These are phyloP conservation scores for Suillus sp. DNA, from an alignment of 768 basidiomycete genomes.

Conservation along the genomic window DNA sequence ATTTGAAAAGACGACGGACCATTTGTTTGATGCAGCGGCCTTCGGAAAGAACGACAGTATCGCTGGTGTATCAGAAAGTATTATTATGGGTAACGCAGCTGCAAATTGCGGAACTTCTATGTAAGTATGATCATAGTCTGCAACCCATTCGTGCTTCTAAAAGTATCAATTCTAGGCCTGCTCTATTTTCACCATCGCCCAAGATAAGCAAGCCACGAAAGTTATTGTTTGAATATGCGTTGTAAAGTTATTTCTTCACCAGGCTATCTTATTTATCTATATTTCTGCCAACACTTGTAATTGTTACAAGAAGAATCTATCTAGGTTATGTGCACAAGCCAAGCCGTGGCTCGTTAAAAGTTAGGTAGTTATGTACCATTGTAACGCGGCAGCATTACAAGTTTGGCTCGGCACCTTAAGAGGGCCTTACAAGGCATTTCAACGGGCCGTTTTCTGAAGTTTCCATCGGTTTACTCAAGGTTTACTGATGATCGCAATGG, in stretches of 20 bases:
- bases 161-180: constrained; percentile 31
- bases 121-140: constrained; percentile 46
- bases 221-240: constrained; percentile 37
- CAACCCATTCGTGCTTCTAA: constrained; percentile 10
- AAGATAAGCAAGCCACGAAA: constrained; percentile 37
- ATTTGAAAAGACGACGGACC: constrained; percentile 99
- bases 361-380: no score
- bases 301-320: not conserved
- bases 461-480: no score
- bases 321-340: not conserved
- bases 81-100: constrained; percentile 98
- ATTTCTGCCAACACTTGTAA: not conserved
- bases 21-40: constrained; percentile 96
- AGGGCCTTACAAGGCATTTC: no score
- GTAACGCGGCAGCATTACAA: no score
- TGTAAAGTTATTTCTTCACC: constrained; percentile 15
- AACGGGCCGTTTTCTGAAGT: no score
- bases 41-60: constrained; percentile 95
- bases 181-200: constrained; percentile 35
- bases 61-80: constrained; percentile 97
- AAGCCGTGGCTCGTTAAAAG: not conserved
- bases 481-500: no score
- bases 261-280: constrained; percentile 7
- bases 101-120: constrained; percentile 94
- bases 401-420: no score